Conservation (phyloP, 1,284 basidiomycete species). For the Inonotus obliquus region DNA sequence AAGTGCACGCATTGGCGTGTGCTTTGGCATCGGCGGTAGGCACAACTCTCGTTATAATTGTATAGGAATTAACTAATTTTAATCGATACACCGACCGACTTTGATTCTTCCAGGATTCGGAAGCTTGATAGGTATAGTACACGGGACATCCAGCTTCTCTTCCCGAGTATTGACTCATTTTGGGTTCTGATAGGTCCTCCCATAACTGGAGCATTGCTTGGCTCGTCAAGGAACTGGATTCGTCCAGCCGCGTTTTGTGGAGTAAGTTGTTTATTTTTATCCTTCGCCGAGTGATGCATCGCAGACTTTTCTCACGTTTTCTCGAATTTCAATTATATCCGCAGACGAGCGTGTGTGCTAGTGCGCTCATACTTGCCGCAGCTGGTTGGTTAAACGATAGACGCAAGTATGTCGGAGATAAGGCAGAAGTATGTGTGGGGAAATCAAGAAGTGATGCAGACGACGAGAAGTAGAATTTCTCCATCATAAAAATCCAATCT, state of each 20-base stretch:
- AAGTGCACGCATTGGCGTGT: constrained; percentile 11
- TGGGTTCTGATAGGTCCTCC: constrained; percentile 1
- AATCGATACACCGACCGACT: not conserved
- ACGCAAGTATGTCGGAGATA: not conserved
- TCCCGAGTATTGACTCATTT: not conserved
- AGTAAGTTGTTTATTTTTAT: not conserved
- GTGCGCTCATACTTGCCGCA: not conserved
- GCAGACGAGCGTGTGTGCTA: constrained; percentile 2
- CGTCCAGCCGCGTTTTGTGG: constrained; percentile 8
- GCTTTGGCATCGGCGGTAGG: constrained; percentile 14
- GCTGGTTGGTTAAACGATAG: not conserved
- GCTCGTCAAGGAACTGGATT: not conserved
- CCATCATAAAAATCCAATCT: too few relatives aligned
- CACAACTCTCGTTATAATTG: not conserved
- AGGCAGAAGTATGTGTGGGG: not conserved
- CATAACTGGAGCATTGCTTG: constrained; percentile 5
- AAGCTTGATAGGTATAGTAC: not conserved
- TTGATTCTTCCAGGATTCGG: not conserved
- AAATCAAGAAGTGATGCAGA: not conserved
- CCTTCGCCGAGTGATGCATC: not conserved
- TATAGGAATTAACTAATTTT: not conserved
- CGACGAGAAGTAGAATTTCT: not conserved
- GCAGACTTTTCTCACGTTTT: not conserved
- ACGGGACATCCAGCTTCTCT: not conserved
- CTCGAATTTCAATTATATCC: not conserved